Percentiles rank a stretch among this genome's conserved stretches.
phyloP scores from a whole-genome alignment of 2,329 filamentous ascomycete species.

The Cladosporium sphaerospermum region DNA sequence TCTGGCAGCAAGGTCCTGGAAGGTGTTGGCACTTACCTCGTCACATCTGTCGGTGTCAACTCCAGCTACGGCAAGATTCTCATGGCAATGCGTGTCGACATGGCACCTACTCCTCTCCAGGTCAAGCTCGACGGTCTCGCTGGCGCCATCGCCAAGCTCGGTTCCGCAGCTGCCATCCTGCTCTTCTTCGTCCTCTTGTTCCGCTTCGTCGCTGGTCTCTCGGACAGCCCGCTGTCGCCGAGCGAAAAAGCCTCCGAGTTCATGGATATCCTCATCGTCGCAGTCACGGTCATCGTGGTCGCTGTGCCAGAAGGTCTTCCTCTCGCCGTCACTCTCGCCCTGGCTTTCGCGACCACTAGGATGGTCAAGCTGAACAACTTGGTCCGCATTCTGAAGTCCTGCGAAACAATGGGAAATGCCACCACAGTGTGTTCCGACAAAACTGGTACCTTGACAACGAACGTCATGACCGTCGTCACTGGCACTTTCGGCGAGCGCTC shows the following conservation, averaged over 20 bases:
- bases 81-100: slow-evolving; percentile 72
- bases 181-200: slow-evolving; percentile 83
- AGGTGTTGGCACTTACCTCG: slow-evolving; percentile 68
- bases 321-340: slow-evolving; percentile 60
- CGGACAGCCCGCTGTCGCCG: slow-evolving; percentile 47
- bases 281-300: slow-evolving; percentile 61
- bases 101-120: slow-evolving; percentile 72
- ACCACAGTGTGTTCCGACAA: slow-evolving; percentile 76
- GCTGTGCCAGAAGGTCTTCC: slow-evolving; percentile 64
- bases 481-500: slow-evolving; percentile 54
- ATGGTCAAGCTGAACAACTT: slow-evolving; percentile 66
- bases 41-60: slow-evolving; percentile 67
- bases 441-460: slow-evolving; percentile 68
- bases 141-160: slow-evolving; percentile 70
- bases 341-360: slow-evolving; percentile 61
- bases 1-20: slow-evolving; percentile 76
- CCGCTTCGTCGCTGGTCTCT: slow-evolving; percentile 68
- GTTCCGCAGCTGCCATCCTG: slow-evolving; percentile 68
- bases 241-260: slow-evolving; percentile 71
- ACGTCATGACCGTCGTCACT: slow-evolving; percentile 70
- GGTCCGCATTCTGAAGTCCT: slow-evolving; percentile 59
- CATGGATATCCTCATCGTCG: slow-evolving; percentile 57
- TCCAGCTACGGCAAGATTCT: slow-evolving; percentile 72
- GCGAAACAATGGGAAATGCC: slow-evolving; percentile 66
- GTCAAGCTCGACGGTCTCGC: slow-evolving; percentile 72